Evolutionary conservation across 2,329 filamentous ascomycete genomes (phyloP).

Genomic region (Alternaria sp.): DNA sequence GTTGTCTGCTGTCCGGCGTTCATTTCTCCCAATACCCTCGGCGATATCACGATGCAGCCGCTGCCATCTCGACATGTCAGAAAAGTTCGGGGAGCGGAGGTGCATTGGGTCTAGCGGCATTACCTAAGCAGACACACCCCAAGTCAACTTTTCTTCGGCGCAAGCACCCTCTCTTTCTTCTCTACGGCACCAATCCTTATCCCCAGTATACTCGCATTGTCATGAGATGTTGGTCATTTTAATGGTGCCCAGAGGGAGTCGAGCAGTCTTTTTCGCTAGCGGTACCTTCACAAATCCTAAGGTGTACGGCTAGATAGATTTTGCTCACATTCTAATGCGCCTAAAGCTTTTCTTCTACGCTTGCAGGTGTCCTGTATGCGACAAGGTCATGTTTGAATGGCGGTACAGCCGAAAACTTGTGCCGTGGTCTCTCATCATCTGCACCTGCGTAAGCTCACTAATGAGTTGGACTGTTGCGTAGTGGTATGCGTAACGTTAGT

Average conservation of each 20-base stretch:
- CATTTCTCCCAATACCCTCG: slow-evolving; percentile 43
- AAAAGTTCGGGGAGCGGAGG: slow-evolving; percentile 46
- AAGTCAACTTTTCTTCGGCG: slow-evolving; percentile 32
- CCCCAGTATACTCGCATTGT: slow-evolving; percentile 77
- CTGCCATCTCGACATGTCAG: slow-evolving; percentile 18
- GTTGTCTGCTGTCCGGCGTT: slow-evolving; percentile 57
- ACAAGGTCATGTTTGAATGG: background rate
- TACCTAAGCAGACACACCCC: slow-evolving; percentile 25
- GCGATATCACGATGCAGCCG: slow-evolving; percentile 19
- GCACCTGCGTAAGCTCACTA: background rate
- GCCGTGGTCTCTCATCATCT: too few species aligned
- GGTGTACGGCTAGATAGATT: slow-evolving; percentile 97
- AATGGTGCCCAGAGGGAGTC: slow-evolving; percentile 81
- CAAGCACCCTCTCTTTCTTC: slow-evolving; percentile 53
- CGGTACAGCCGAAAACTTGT: background rate
- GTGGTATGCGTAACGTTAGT: background rate
- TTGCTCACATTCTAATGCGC: slow-evolving; percentile 72
- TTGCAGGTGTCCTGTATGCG: background rate
- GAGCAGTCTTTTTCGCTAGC: slow-evolving; percentile 98
- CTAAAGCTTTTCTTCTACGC: slow-evolving; percentile 2
- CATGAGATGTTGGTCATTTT: slow-evolving; percentile 85
- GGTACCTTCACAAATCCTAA: slow-evolving; percentile 79
- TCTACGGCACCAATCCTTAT: slow-evolving; percentile 84
- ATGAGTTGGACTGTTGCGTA: background rate
- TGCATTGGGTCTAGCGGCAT: slow-evolving; percentile 39